Conservation (phyloP, 1,139 yeast species). For the Yamadazyma atmosphaerica region DNA sequence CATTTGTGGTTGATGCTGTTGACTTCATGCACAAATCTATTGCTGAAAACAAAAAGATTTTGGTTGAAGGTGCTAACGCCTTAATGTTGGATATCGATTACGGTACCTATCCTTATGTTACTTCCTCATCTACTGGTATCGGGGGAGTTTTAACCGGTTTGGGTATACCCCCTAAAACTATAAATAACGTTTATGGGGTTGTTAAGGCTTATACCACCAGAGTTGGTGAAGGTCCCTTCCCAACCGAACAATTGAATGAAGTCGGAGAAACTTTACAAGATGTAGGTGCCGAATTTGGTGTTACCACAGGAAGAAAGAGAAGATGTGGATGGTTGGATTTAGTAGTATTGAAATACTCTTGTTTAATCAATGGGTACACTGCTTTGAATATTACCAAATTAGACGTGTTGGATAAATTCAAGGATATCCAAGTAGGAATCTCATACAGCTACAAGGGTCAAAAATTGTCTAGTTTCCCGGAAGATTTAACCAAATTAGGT, state of each 20-base stretch:
- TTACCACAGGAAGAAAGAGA: slow-evolving; percentile 98
- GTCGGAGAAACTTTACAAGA: slow-evolving; percentile 85
- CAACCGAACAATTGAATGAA: slow-evolving; percentile 90
- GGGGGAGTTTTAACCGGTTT: slow-evolving; percentile 98
- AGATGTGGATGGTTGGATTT: slow-evolving; percentile 99
- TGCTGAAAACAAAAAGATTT: slow-evolving; percentile 73
- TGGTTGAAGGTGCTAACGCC: slow-evolving; percentile 98
- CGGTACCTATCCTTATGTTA: slow-evolving; percentile 97
- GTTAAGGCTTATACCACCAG: slow-evolving; percentile 98
- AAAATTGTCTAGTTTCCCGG: slow-evolving; percentile 81
- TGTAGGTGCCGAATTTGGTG: slow-evolving; percentile 96
- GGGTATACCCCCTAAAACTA: slow-evolving; percentile 86
- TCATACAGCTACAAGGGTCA: slow-evolving; percentile 79
- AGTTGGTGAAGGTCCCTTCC: slow-evolving; percentile 99
- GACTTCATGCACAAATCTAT: slow-evolving; percentile 87
- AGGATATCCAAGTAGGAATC: slow-evolving; percentile 84
- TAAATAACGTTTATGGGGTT: slow-evolving; percentile 86
- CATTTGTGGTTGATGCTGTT: slow-evolving; percentile 92
- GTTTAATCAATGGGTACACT: slow-evolving; percentile 91
- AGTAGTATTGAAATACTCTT: slow-evolving; percentile 90
- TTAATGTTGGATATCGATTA: slow-evolving; percentile 96
- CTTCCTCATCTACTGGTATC: slow-evolving; percentile 92
- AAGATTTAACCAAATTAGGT: slow-evolving; percentile 76
- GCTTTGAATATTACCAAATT: slow-evolving; percentile 90
- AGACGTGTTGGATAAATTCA: slow-evolving; percentile 88